Base-by-base conservation (phyloP, 257 asterid genomes). In the Coffea canephora region DNA sequence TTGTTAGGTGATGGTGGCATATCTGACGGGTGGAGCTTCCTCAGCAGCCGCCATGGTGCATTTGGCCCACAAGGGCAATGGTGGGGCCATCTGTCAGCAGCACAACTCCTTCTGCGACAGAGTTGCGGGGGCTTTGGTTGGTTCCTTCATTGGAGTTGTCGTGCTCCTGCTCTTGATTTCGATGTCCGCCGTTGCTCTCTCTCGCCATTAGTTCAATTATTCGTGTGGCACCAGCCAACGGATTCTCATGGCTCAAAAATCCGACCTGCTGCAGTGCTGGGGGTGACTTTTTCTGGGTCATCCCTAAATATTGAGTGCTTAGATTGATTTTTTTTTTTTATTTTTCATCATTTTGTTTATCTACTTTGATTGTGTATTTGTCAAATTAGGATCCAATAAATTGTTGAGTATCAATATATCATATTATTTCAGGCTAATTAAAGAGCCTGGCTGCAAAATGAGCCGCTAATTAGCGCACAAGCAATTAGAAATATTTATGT, bases 11-110 rank as follows among this genome's bases (percentile, higher is more conserved):
- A 88, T 91, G 88, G 6, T 90, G 82, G 94, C 84, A 39, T 85
- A 89, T 39, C 46, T 92, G 84, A 86, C 87, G 0, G 86, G 91
- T 0, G 98, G 89, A 62, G 95, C 94, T 19, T 89, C 96, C 0
- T 95, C 98, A 36, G 91, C 95, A 1, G 92, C 96, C 13, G 97
- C 97, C 34, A 89, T 94, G 0, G 97, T 94, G 23, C 89, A 92
- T 85, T 82, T 94, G 64, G 98, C 97, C 10, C 96, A 94, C 80
- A 88, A 89, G 69, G 96, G 97, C 23, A 92, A 92, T 67, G 81
- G 72, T 12, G 54, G 77, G 70, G 90, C 96, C 36, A 84, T 94
- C 19, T 94, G 98, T 73, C 95, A 86, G 59, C 96, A 88, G 77
- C 87, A 62, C 86, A 86, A 85, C 74, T 87, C 91, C 18, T 92